Percentiles rank a stretch among this genome's conserved stretches.
These are phyloP conservation scores for Fusarium algeriense DNA, from an alignment of 2,329 filamentous ascomycete species.

Conservation along the genomic window DNA sequence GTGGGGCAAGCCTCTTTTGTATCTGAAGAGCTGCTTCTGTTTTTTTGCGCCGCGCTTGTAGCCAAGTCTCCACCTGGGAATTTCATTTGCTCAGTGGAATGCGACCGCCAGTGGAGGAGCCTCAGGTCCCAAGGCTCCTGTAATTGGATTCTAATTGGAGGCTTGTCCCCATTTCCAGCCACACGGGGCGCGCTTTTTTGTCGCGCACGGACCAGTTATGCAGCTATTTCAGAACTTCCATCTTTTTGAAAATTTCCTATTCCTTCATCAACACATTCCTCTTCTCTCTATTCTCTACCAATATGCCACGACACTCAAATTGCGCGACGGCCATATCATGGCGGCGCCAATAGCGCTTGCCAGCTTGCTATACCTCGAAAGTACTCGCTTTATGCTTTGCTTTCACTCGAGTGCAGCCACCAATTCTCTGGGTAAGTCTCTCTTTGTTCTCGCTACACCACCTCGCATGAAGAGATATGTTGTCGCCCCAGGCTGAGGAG, in stretches of 20 bases:
- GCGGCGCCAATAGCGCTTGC: not conserved
- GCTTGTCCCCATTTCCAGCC: constrained; percentile 13
- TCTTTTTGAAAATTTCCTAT: constrained; percentile 36
- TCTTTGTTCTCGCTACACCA: constrained; percentile 1
- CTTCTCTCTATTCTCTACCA: constrained; percentile 1
- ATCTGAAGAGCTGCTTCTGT: constrained; percentile 33
- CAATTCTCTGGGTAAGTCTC: constrained; percentile 36
- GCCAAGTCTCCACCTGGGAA: constrained; percentile 26
- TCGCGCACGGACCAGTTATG: constrained; percentile 39
- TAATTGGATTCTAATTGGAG: not conserved
- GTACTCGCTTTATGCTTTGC: constrained; percentile 7
- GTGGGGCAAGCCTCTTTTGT: constrained; percentile 51
- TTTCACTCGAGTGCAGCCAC: constrained; percentile 5
- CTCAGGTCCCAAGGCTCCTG: constrained; percentile 20
- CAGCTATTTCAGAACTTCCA: constrained; percentile 45
- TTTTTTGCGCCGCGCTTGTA: constrained; percentile 30
- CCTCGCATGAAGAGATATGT: constrained; percentile 59
- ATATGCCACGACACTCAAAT: constrained; percentile 9
- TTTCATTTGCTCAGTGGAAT: constrained; percentile 21
- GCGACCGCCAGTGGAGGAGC: constrained; percentile 12
- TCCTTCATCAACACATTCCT: constrained; percentile 42
- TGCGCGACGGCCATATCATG: not conserved
- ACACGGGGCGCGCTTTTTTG: constrained; percentile 29
- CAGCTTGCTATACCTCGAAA: constrained; percentile 19
- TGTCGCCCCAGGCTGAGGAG: constrained; percentile 65